These are phyloP conservation scores for Cercospora brassicicola DNA, from an alignment of 2,329 filamentous ascomycete species.

Conservation along the genomic window DNA sequence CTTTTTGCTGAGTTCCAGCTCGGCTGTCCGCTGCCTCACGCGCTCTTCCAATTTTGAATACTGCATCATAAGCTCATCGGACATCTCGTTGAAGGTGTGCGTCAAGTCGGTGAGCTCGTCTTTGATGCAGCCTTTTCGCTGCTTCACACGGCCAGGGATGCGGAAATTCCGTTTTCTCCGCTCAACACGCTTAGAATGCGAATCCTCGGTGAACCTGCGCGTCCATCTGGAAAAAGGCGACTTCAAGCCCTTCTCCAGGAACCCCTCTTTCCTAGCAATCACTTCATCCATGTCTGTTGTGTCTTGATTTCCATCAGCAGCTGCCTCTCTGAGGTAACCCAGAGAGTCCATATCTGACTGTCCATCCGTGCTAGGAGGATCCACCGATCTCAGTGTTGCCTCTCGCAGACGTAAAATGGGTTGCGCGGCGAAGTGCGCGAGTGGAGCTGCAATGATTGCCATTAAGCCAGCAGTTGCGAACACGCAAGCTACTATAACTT, in stretches of 20 bases:
- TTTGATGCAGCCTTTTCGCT: conserved; percentile 71
- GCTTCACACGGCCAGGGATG: conserved; percentile 79
- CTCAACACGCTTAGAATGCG: conserved; percentile 39
- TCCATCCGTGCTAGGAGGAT: conserved; percentile 54
- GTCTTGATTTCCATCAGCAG: conserved; percentile 45
- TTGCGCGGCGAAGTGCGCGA: conserved; percentile 77
- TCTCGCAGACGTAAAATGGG: conserved; percentile 75
- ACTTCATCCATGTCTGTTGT: conserved; percentile 33
- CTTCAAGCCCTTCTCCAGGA: conserved; percentile 41
- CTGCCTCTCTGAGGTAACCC: conserved; percentile 22
- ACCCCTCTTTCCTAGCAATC: conserved; percentile 50
- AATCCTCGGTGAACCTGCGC: conserved; percentile 25
- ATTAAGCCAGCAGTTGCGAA: conserved; percentile 76
- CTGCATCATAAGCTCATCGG: conserved; percentile 82
- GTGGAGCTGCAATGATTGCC: conserved; percentile 69
- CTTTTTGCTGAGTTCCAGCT: conserved; percentile 86
- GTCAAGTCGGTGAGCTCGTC: conserved; percentile 86
- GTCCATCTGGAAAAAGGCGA: conserved; percentile 28
- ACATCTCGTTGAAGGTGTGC: conserved; percentile 88
- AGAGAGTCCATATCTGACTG: conserved; percentile 35
- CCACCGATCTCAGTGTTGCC: conserved; percentile 72
- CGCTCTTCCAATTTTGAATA: conserved; percentile 82
- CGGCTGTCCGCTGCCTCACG: conserved; percentile 76
- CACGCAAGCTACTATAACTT: conserved; percentile 78
- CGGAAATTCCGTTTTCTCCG: conserved; percentile 61